Percentiles rank a stretch among this genome's conserved stretches.
Conservation (phyloP, 768 basidiomycete genomes). For the Tylopilus rubrobrunneus region DNA sequence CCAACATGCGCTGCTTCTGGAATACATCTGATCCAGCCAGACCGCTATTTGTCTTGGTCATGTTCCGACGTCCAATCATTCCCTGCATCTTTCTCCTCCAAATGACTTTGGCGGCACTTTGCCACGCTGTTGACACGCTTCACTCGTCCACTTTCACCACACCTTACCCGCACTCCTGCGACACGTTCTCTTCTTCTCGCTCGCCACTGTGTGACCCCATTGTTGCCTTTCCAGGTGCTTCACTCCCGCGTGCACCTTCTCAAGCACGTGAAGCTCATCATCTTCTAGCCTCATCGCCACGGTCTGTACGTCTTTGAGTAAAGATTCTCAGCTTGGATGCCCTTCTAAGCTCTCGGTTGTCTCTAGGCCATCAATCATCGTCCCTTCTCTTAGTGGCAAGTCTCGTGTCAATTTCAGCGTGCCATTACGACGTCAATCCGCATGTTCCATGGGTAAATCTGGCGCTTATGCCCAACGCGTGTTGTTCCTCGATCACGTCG, state of each 20-base stretch:
- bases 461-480: constrained; percentile 57
- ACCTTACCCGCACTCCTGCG: constrained; percentile 62
- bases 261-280: constrained; percentile 29
- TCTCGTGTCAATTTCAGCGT: constrained; percentile 29
- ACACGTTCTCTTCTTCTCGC: constrained; percentile 55
- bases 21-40: constrained; percentile 25
- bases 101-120: constrained; percentile 39
- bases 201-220: constrained; percentile 48
- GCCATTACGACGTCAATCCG: constrained; percentile 30
- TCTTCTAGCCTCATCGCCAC: constrained; percentile 20
- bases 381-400: constrained; percentile 19
- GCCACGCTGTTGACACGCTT: constrained; percentile 67
- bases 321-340: constrained; percentile 26
- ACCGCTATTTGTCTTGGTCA: constrained; percentile 18
- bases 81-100: constrained; percentile 47
- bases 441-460: constrained; percentile 39
- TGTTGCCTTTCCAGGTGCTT: constrained; percentile 55
- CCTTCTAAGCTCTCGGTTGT: constrained; percentile 26
- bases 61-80: constrained; percentile 32
- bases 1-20: constrained; percentile 28
- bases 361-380: constrained; percentile 13
- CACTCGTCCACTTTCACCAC: constrained; percentile 32
- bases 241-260: constrained; percentile 31
- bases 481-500: constrained; percentile 65
- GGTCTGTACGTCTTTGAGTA: constrained; percentile 31